Conservation (phyloP, 164 flowering plant species). For the Berberis vulgaris region DNA sequence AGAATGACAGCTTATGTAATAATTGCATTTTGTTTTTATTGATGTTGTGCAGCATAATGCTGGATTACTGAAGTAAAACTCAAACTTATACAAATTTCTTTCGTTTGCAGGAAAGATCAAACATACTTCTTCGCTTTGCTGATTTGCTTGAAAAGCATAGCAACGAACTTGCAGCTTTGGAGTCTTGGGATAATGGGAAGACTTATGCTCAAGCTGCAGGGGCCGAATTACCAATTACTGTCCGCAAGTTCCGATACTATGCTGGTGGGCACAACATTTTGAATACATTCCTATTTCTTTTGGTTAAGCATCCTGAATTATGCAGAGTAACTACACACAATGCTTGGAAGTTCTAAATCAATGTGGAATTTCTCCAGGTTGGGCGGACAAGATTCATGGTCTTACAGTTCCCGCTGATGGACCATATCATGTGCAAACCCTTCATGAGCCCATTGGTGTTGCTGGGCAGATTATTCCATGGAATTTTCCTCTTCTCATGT, state of each 20-base stretch:
- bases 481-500: constrained; percentile 75
- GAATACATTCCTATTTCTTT: background rate
- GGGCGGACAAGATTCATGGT: constrained; percentile 91
- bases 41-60: background rate
- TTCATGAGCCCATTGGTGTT: constrained; percentile 89
- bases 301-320: no score
- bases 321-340: no score
- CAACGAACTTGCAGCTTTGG: constrained; percentile 41
- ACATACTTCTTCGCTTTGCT: constrained; percentile 28
- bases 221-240: constrained; percentile 28
- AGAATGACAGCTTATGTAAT: constrained; percentile 69
- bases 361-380: constrained; percentile 34
- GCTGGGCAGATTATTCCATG: constrained; percentile 87
- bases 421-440: constrained; percentile 48
- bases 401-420: constrained; percentile 82
- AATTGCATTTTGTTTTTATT: background rate
- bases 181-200: constrained; percentile 52
- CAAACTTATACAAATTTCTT: background rate
- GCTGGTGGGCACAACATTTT: constrained; percentile 26
- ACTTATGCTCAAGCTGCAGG: constrained; percentile 27
- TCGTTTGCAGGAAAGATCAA: constrained; percentile 40
- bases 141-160: constrained; percentile 43
- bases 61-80: background rate
- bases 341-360: no score
- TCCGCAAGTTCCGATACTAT: constrained; percentile 34